Base-by-base conservation (phyloP, 805 yeast species). In the Saccharomyces jurei region DNA sequence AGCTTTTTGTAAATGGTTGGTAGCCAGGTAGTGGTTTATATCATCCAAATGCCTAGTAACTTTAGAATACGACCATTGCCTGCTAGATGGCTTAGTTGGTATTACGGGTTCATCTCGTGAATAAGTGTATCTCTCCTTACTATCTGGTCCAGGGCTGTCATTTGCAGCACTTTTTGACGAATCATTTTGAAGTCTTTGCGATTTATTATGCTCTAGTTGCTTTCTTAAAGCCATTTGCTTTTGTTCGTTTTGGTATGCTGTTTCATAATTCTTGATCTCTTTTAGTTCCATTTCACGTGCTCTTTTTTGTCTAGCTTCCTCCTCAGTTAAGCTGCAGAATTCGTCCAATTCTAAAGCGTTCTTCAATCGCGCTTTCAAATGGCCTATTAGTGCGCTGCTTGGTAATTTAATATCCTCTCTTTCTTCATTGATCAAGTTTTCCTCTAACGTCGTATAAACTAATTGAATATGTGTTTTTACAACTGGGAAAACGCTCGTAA, bases 321-420 rank as follows among this genome's bases (percentile, higher is more conserved):
- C 60, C 21, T 55, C 63, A 28, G 50, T 59, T 49, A 81, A 65
- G 6, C 76, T 76, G 58, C 80, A 77, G 59, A 84, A 82, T 21
- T 84, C 87, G 78, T 82, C 79, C 49, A 76, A 58, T 48, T 74
- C 77, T 2, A 81, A 70, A 77, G 86, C 79, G 0, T 71, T 69
- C 41, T 72, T 75, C 22, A 79, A 68, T 48, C 82, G 74, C 0
- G 88, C 80, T 54, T 78, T 80, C 26, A 86, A 69, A 56, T 83
- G 83, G 0, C 89, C 91, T 51, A 80, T 71, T 52, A 87, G 74
- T 1, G 94, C 91, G 66, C 77, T 81, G 0, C 89, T 82, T 1
- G 96, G 84, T 36, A 91, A 72, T 63, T 81, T 86, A 61, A 91
- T 77, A 69, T 91, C 98, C 53, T 87, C 91, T 58, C 97, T 78